Evolutionary conservation across 1,139 yeast genomes (phyloP).

Genomic region (Diutina ranongensis): DNA sequence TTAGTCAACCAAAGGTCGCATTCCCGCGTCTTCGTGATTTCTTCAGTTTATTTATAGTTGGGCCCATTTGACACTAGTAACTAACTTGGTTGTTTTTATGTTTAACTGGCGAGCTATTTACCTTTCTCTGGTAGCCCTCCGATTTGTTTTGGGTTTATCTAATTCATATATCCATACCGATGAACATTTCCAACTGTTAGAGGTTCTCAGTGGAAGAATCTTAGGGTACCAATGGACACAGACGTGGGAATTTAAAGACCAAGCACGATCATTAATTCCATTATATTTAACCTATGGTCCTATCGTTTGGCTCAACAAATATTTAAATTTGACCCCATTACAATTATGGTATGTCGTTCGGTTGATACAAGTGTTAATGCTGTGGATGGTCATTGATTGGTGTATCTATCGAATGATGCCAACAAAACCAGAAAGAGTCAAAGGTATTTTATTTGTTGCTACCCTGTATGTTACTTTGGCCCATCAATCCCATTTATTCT

Average conservation of each 20-base stretch:
- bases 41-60: too few species aligned
- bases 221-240: constrained; percentile 40
- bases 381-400: constrained; percentile 50
- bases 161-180: constrained; percentile 94
- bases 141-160: constrained; percentile 51
- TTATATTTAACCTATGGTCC: constrained; percentile 65
- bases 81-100: too few species aligned
- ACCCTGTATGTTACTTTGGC: constrained; percentile 75
- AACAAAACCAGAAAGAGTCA: constrained; percentile 50
- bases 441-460: constrained; percentile 52
- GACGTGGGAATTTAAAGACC: constrained; percentile 78
- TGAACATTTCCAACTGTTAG: constrained; percentile 88
- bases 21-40: too few species aligned
- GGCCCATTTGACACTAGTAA: too few species aligned
- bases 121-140: constrained; percentile 29
- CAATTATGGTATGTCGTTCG: constrained; percentile 48
- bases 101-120: constrained; percentile 34
- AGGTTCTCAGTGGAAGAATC: constrained; percentile 44
- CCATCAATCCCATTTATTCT: constrained; percentile 79
- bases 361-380: constrained; percentile 41
- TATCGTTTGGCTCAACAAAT: constrained; percentile 24
- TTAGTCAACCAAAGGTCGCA: too few species aligned
- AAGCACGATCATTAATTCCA: constrained; percentile 54
- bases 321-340: constrained; percentile 22
- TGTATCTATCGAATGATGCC: constrained; percentile 39